These are phyloP conservation scores for Pseudocercospora vitis DNA, from an alignment of 2,329 filamentous ascomycete species.

Conservation along the genomic window DNA sequence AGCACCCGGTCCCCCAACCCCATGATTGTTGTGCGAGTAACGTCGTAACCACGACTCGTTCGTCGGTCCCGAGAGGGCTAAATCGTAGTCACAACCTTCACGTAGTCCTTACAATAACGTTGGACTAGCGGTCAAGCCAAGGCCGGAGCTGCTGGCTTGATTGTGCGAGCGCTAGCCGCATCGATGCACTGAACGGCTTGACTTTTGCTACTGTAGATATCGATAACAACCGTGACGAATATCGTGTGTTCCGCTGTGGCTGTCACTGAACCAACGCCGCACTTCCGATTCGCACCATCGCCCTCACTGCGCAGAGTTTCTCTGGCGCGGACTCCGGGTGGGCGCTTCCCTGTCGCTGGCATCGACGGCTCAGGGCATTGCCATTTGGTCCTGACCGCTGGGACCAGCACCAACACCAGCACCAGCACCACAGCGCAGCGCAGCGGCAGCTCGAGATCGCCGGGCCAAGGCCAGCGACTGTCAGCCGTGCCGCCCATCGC, in stretches of 20 bases:
- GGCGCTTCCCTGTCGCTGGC: conserved; percentile 2
- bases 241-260: conserved; percentile 20
- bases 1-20: not conserved
- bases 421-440: not conserved
- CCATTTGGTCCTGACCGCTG: not conserved
- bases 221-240: conserved; percentile 2
- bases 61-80: conserved; percentile 6
- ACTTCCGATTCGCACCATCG: conserved; percentile 17
- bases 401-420: too few relatives aligned
- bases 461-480: not conserved
- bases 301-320: not conserved
- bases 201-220: conserved; percentile 12
- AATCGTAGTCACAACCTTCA: conserved; percentile 1
- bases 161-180: conserved; percentile 1
- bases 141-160: not conserved
- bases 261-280: conserved; percentile 21
- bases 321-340: conserved; percentile 6
- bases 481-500: conserved; percentile 6
- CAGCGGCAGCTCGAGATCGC: not conserved
- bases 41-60: conserved; percentile 3
- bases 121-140: conserved; percentile 2
- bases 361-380: not conserved
- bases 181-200: not conserved
- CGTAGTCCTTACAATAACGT: conserved; percentile 6
- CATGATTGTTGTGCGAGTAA: conserved; percentile 4